Conservation (phyloP, 371 early-diverging fungal species). For the Actinomucor elegans region DNA sequence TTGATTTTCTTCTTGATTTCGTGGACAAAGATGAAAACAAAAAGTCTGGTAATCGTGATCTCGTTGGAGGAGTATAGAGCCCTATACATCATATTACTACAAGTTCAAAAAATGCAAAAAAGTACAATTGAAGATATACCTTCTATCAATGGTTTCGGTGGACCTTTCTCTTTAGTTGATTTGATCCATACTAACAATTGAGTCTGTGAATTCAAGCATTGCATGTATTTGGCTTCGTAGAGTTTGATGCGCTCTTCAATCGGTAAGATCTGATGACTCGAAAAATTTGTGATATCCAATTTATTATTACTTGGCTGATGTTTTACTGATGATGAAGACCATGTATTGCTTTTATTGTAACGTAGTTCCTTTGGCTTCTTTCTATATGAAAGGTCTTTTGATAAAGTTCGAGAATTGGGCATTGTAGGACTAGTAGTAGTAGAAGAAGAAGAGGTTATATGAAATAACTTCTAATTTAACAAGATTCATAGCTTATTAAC, state of each 20-base stretch:
- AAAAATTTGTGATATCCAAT: no score
- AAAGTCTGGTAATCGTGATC: slow-evolving; percentile 8
- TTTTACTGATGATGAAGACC: no score
- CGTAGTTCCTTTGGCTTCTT: not conserved
- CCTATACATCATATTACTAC: no score
- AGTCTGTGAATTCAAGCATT: slow-evolving; percentile 10
- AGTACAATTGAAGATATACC: slow-evolving; percentile 9
- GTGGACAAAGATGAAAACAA: slow-evolving; percentile 11
- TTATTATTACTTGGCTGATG: no score
- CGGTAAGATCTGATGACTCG: no score
- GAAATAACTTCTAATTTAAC: no score
- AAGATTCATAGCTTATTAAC: no score
- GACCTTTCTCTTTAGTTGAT: slow-evolving; percentile 3
- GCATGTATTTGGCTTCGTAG: slow-evolving; percentile 16
- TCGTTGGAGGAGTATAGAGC: not conserved
- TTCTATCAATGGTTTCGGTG: slow-evolving; percentile 8
- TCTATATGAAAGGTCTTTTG: no score
- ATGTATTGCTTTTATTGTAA: slow-evolving; percentile 2
- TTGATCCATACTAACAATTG: slow-evolving; percentile 18
- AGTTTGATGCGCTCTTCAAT: slow-evolving; percentile 13
- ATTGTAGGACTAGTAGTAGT: no score
- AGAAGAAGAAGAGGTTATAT: no score
- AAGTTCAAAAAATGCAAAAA: no score
- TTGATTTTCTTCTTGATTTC: slow-evolving; percentile 1
- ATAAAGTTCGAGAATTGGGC: no score